Percentiles rank a stretch among this genome's conserved stretches.
Conservation (phyloP, 2,329 filamentous ascomycete genomes). For the Penicillium polonicum region DNA sequence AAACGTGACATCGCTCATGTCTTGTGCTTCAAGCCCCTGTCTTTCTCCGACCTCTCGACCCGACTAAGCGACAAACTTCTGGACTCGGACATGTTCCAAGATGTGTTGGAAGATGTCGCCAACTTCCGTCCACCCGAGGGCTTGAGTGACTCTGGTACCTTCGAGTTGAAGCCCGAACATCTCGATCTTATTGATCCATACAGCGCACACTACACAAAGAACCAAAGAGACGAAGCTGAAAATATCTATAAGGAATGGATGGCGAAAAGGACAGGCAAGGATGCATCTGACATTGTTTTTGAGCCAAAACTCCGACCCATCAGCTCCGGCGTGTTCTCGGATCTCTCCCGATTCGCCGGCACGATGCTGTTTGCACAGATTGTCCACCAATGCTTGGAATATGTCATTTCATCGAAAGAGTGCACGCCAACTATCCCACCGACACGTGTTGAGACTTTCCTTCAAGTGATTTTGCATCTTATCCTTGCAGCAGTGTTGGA, state of each 20-base stretch:
- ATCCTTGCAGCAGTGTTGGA: slow-evolving; percentile 82
- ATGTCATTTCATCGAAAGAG: slow-evolving; percentile 67
- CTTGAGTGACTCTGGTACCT: slow-evolving; percentile 86
- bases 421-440: slow-evolving; percentile 72
- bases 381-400: slow-evolving; percentile 82
- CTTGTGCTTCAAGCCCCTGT: slow-evolving; percentile 92
- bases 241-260: slow-evolving; percentile 82
- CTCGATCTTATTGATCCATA: slow-evolving; percentile 92
- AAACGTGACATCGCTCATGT: slow-evolving; percentile 89
- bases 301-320: slow-evolving; percentile 82
- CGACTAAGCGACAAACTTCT: slow-evolving; percentile 86
- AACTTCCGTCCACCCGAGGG: slow-evolving; percentile 88
- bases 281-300: slow-evolving; percentile 79
- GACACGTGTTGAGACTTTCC: slow-evolving; percentile 83
- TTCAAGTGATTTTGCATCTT: slow-evolving; percentile 88
- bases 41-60: slow-evolving; percentile 84
- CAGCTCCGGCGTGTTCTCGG: slow-evolving; percentile 70
- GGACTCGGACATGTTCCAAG: slow-evolving; percentile 84
- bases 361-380: slow-evolving; percentile 87
- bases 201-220: slow-evolving; percentile 93
- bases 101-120: slow-evolving; percentile 81
- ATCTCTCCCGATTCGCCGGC: slow-evolving; percentile 74
- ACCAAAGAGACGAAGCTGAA: slow-evolving; percentile 94
- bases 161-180: slow-evolving; percentile 83
- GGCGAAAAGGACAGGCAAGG: slow-evolving; percentile 81